Base-by-base conservation (phyloP, 1,284 basidiomycete genomes). In the Cutaneotrichosporon dermatis region DNA sequence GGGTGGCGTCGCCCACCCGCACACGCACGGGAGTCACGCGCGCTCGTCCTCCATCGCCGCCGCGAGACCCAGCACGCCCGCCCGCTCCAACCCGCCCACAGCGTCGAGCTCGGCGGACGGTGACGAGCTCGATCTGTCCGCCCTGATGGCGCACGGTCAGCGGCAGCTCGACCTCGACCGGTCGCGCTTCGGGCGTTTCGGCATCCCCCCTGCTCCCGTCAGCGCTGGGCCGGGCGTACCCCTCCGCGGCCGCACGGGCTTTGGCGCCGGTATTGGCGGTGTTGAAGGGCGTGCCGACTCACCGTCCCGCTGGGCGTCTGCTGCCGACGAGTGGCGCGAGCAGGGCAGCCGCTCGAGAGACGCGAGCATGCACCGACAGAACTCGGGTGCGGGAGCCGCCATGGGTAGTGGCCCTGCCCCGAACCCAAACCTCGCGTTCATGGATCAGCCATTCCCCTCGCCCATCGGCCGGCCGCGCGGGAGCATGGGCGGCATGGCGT, bases 141-240 rank as follows among this genome's bases (percentile, higher is more conserved):
- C 62, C 1, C 56, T 69, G 16, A 64, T 69, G 39, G 57, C 64
- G 50, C 64, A 67, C 45, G 67, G 64, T 40, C 67, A 68, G 51
- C 49, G 58, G 7, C 63, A 66, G 49, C 60, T 58, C 10, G 46
- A 49, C 10, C 60, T 67, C 42, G 63, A 65, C 53, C 63, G 63
- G 16, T 41, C 51, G 9, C 57, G 61, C 16, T 59, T 62, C 39
- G 61, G 61, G 6, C 57, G 61, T 11, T 59, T 59, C 34, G 54
- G 52, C 8, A 58, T 58, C 25, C 16, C 51, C 2, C 46, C 57
- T n/a, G 39, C 44, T 34, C 48, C 55, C 1, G 48, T 41, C 25
- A 42, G 45, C 34, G 55, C 55, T 15, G 54, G 54, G 3, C 39
- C 48, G 6, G 34, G 33, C 10, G 40, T 51, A 34, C 55, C 55